Conservation (phyloP, 2,329 filamentous ascomycete genomes). For the Alternaria consortialis region DNA sequence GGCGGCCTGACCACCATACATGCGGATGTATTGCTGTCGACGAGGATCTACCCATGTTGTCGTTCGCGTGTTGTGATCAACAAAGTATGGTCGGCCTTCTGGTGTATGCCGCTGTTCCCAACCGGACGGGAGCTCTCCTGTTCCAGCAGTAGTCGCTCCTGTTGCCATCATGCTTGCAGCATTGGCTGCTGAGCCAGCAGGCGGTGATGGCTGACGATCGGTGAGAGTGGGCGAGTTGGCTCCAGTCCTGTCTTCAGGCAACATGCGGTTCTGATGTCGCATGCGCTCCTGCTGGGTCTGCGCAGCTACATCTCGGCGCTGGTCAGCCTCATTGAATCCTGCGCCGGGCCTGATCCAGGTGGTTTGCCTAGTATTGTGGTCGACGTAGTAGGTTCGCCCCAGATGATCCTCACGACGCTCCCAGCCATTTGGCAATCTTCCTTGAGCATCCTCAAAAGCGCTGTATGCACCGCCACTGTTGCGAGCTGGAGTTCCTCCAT, state of each 20-base stretch:
- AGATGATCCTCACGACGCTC: slow-evolving; percentile 95
- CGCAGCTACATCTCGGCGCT: slow-evolving; percentile 82
- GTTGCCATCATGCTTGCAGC: slow-evolving; percentile 91
- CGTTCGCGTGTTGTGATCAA: slow-evolving; percentile 97
- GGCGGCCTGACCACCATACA: slow-evolving; percentile 89
- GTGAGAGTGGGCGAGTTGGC: slow-evolving; percentile 85
- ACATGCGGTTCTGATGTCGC: slow-evolving; percentile 91
- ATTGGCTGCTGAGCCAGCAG: slow-evolving; percentile 57
- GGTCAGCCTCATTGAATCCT: slow-evolving; percentile 77
- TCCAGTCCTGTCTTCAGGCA: slow-evolving; percentile 94
- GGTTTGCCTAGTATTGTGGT: slow-evolving; percentile 95
- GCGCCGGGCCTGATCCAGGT: slow-evolving; percentile 94
- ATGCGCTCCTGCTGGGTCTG: slow-evolving; percentile 93
- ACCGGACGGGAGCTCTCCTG: slow-evolving; percentile 90
- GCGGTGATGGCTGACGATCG: slow-evolving; percentile 57
- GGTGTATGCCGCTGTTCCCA: slow-evolving; percentile 98
- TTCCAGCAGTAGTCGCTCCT: slow-evolving; percentile 91
- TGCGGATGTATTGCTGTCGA: slow-evolving; percentile 96
- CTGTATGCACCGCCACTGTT: slow-evolving; percentile 65
- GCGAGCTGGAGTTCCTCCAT: slow-evolving; percentile 55
- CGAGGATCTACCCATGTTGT: slow-evolving; percentile 99
- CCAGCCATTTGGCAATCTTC: slow-evolving; percentile 91
- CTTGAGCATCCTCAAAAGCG: slow-evolving; percentile 96
- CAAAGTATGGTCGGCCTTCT: slow-evolving; percentile 94
- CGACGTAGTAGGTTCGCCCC: slow-evolving; percentile 96